phyloP scores from a whole-genome alignment of 2,329 filamentous ascomycete species.

The Fusarium concolor region DNA sequence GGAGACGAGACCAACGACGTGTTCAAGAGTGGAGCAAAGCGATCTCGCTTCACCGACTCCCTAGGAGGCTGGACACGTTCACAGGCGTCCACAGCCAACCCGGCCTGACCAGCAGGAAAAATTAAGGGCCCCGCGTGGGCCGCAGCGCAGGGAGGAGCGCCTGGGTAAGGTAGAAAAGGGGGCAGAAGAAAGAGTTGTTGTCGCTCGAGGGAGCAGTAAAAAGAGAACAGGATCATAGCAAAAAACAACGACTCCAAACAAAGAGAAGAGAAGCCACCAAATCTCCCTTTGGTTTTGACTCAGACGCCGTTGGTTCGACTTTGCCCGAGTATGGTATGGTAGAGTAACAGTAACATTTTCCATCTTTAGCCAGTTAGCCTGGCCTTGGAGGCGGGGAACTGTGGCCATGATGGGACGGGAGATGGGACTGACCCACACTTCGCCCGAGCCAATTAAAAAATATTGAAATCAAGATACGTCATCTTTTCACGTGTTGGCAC shows the following conservation, averaged over 20 bases:
- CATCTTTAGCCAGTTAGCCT: background rate
- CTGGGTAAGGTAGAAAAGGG: constrained; percentile 17
- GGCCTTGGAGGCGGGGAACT: constrained; percentile 29
- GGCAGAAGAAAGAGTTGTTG: background rate
- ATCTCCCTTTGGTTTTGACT: constrained; percentile 10
- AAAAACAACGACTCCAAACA: background rate
- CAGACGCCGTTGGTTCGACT: constrained; percentile 10
- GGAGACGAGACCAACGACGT: constrained; percentile 42
- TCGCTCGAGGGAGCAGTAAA: constrained; percentile 3
- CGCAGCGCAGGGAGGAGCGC: constrained; percentile 26
- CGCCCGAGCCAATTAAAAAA: constrained; percentile 34
- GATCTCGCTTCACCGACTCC: constrained; percentile 41
- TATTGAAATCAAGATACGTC: constrained; percentile 31
- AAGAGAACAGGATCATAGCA: constrained; percentile 7
- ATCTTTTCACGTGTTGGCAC: constrained; percentile 23
- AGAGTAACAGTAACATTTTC: constrained; percentile 2
- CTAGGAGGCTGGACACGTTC: constrained; percentile 33
- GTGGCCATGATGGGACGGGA: constrained; percentile 11
- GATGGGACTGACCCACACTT: constrained; percentile 31
- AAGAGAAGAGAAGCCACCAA: constrained; percentile 5
- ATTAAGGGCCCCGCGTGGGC: constrained; percentile 40
- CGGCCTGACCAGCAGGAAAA: constrained; percentile 27
- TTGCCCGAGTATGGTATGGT: constrained; percentile 14
- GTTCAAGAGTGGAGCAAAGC: constrained; percentile 35
- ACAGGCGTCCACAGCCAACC: constrained; percentile 16